Conservation (phyloP, 2,329 filamentous ascomycete species). For the Calonectria leucothoes region DNA sequence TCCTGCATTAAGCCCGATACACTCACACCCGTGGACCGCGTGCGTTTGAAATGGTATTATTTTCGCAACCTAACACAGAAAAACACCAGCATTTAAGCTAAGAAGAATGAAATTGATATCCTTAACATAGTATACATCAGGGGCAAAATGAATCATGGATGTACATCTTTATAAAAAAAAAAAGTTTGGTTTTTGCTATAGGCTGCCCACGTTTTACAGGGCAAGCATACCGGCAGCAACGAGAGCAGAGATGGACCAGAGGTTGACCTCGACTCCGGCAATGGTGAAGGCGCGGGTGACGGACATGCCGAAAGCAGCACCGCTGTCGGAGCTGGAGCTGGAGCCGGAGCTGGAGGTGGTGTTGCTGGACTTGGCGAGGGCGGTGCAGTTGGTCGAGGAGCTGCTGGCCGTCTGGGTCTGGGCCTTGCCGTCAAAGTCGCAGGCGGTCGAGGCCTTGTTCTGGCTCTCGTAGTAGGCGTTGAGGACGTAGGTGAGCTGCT, state of each 20-base stretch:
- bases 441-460: constrained; percentile 67
- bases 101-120: constrained; percentile 7
- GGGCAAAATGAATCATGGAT: not conserved
- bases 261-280: constrained; percentile 59
- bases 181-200: not conserved
- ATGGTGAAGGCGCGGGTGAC: constrained; percentile 55
- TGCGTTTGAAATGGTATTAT: not conserved
- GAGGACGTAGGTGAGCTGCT: constrained; percentile 80
- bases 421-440: constrained; percentile 78
- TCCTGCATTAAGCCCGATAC: not conserved
- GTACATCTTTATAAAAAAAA: not conserved
- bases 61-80: not conserved
- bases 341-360: constrained; percentile 39
- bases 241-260: constrained; percentile 63
- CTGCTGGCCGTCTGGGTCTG: constrained; percentile 61
- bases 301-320: constrained; percentile 49
- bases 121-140: constrained; percentile 6
- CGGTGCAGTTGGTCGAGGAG: constrained; percentile 63
- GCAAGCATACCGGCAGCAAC: constrained; percentile 66
- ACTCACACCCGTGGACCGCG: not conserved
- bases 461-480: constrained; percentile 77
- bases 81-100: constrained; percentile 4
- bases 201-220: constrained; percentile 53
- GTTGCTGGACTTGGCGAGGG: constrained; percentile 57
- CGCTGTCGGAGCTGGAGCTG: constrained; percentile 45